A percentile compares a stretch with the other conserved stretches of the same genome.
phyloP scores from a whole-genome alignment of 495 filamentous ascomycete genomes.

The Extremus antarcticus region DNA sequence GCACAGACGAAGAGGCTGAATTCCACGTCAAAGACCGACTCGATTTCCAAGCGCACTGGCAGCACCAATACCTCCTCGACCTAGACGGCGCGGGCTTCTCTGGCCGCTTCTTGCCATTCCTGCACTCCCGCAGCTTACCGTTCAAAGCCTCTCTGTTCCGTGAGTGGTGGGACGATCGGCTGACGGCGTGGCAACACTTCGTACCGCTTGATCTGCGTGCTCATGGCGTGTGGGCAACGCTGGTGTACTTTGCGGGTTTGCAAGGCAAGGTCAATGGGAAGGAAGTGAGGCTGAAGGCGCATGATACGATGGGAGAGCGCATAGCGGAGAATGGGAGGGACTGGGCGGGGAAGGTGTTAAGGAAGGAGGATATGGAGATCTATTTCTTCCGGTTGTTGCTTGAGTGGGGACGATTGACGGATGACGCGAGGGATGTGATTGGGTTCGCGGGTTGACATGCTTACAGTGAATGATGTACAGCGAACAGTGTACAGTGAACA shows the following conservation, averaged over 20 bases:
- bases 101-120: conserved; percentile 52
- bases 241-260: conserved; percentile 29
- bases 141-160: conserved; percentile 57
- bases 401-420: conserved; percentile 44
- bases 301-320: conserved; percentile 40
- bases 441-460: conserved; percentile 5
- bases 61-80: conserved; percentile 57
- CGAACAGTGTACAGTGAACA: too few relatives aligned
- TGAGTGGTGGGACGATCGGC: conserved; percentile 63
- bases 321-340: conserved; percentile 57
- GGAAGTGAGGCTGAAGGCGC: conserved; percentile 26
- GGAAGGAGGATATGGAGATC: conserved; percentile 73
- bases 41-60: conserved; percentile 51
- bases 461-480: not conserved
- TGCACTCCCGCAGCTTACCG: conserved; percentile 50
- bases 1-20: conserved; percentile 37
- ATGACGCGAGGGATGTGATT: conserved; percentile 27
- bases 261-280: conserved; percentile 5
- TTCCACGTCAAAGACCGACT: conserved; percentile 34
- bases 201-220: conserved; percentile 59
- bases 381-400: conserved; percentile 70
- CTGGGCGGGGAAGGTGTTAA: conserved; percentile 54
- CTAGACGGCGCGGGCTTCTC: conserved; percentile 57
- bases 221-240: conserved; percentile 25
- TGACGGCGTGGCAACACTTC: conserved; percentile 68